Percentiles rank a stretch among this genome's conserved stretches.
Evolutionary conservation across 305 asterid species (phyloP).

Genomic region (Striga hermonthica): DNA sequence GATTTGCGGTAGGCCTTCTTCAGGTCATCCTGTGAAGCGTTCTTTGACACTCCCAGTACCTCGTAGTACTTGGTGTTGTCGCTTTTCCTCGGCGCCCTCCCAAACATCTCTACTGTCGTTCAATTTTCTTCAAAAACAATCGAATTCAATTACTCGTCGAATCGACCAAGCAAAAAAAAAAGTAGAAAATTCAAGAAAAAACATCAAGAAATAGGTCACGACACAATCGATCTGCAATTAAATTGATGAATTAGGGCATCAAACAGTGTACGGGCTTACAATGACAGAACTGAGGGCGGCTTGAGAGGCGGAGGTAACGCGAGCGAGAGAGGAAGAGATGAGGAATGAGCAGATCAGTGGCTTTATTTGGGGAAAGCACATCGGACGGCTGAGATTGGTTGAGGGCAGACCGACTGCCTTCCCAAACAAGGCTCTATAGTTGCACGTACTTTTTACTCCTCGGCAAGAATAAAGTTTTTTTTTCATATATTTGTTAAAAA

Average conservation of each 20-base stretch:
- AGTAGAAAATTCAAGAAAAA: background rate
- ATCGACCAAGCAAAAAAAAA: background rate
- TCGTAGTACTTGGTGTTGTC: slow-evolving; percentile 71
- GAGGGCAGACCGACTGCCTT: slow-evolving; percentile 14
- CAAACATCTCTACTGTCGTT: slow-evolving; percentile 48
- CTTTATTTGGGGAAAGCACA: slow-evolving; percentile 27
- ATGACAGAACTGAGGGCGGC: slow-evolving; percentile 28
- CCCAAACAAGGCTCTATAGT: slow-evolving; percentile 31
- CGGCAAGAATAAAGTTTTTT: too few species aligned
- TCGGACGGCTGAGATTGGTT: slow-evolving; percentile 45
- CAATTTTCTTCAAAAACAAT: slow-evolving; percentile 23
- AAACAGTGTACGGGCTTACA: slow-evolving; percentile 9
- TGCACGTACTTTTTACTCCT: slow-evolving; percentile 11
- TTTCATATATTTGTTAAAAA: too few species aligned
- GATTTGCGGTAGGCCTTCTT: slow-evolving; percentile 87
- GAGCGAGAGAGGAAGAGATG: slow-evolving; percentile 27
- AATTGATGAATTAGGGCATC: background rate
- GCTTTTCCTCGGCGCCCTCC: slow-evolving; percentile 73
- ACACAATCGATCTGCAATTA: slow-evolving; percentile 3
- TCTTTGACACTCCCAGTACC: slow-evolving; percentile 73
- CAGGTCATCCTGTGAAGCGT: slow-evolving; percentile 69
- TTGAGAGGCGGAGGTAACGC: slow-evolving; percentile 31
- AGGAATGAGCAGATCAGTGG: slow-evolving; percentile 28
- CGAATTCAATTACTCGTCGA: slow-evolving; percentile 17
- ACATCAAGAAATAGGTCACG: slow-evolving; percentile 23